Conservation (phyloP, 768 basidiomycete genomes). For the Cyclocybe aegerita region DNA sequence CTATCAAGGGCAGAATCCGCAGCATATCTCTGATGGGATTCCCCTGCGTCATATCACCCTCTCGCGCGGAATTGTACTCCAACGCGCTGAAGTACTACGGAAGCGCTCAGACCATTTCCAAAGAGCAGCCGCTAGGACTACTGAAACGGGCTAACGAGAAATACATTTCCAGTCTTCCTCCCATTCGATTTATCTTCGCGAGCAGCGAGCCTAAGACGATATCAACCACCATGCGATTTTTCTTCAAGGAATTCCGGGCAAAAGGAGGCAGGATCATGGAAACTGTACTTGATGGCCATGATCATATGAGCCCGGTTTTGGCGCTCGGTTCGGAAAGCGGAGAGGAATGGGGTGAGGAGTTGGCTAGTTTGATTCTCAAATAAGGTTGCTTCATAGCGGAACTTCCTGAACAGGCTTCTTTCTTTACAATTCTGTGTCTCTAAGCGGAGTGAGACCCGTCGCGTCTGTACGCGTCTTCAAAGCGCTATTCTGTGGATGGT, state of each 20-base stretch:
- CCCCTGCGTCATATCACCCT: conserved; percentile 10
- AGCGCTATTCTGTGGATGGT: too few relatives aligned
- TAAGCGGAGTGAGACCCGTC: too few relatives aligned
- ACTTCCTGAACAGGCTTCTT: too few relatives aligned
- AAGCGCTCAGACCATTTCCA: conserved; percentile 9
- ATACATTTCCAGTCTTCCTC: conserved; percentile 13
- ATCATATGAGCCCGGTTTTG: conserved; percentile 24
- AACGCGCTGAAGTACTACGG: conserved; percentile 22
- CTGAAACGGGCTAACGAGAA: conserved; percentile 13
- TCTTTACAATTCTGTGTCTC: too few relatives aligned
- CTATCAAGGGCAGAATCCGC: conserved; percentile 9
- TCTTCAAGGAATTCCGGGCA: conserved; percentile 11
- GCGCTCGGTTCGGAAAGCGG: conserved; percentile 21
- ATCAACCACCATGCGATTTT: conserved; percentile 9
- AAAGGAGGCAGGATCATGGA: conserved; percentile 18
- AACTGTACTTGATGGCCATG: conserved; percentile 21
- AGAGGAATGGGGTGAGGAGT: conserved; percentile 22
- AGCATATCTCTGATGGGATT: conserved; percentile 21
- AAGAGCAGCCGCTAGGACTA: conserved; percentile 16
- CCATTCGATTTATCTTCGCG: conserved; percentile 17
- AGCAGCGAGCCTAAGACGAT: conserved; percentile 22
- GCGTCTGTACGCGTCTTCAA: too few relatives aligned
- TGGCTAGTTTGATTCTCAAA: conserved; percentile 16
- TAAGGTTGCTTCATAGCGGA: too few relatives aligned
- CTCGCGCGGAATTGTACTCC: conserved; percentile 10